Evolutionary conservation across 441 rosid species (phyloP).

Genomic region (Aquilaria agallochum): DNA sequence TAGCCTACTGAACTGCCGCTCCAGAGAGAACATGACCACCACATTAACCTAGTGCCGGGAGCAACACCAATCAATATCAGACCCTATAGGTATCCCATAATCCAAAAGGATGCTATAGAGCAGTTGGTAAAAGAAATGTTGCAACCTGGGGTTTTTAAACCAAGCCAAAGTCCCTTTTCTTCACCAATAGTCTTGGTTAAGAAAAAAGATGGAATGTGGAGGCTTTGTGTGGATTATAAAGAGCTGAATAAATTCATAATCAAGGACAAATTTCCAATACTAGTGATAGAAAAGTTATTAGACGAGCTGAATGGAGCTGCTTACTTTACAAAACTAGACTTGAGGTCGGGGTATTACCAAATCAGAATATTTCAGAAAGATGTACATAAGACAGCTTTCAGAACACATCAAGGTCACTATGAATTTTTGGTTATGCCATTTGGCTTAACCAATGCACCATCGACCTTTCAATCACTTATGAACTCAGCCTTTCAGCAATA

Average conservation of each 20-base stretch:
- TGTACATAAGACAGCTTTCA: slow-evolving; percentile 3
- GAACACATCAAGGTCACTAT: not conserved
- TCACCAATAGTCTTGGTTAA: not conserved
- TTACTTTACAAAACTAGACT: slow-evolving; percentile 7
- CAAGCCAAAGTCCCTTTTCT: not conserved
- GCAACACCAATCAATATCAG: too few species aligned
- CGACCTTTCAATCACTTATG: slow-evolving; percentile 1
- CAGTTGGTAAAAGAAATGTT: not conserved
- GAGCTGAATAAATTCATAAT: not conserved
- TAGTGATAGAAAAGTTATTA: not conserved
- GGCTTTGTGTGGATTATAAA: too few species aligned
- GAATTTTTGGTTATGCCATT: not conserved
- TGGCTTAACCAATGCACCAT: not conserved
- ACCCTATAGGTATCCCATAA: too few species aligned
- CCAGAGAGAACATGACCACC: too few species aligned
- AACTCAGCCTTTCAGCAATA: not conserved
- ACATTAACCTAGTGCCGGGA: too few species aligned
- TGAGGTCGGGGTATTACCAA: slow-evolving; percentile 1
- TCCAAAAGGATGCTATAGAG: not conserved
- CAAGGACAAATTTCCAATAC: not conserved
- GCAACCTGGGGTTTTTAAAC: not conserved
- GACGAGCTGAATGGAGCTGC: not conserved
- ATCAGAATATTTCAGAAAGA: not conserved
- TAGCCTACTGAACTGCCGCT: too few species aligned
- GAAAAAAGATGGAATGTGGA: not conserved